Evolutionary conservation across 495 filamentous ascomycete genomes (phyloP), one percentile per base, ranked within the genome.

Genomic region (Aspergillus sparsus): DNA sequence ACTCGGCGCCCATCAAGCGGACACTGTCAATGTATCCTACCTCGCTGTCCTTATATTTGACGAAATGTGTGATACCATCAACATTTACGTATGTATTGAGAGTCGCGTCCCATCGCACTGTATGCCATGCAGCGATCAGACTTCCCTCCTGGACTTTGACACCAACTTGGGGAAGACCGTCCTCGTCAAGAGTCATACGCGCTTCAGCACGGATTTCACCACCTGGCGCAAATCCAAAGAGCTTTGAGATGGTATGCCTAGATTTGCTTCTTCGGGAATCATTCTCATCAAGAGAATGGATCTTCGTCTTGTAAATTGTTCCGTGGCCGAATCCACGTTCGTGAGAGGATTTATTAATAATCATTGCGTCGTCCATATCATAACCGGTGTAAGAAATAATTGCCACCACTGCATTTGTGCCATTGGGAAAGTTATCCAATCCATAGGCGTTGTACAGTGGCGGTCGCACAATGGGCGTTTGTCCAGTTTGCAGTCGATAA

Each of bases 351-450:
- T 98, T 98, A 80, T 97, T 97, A 68, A 98, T 82, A 65, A 98
- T 97, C 94, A 98, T 98, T 72, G 94, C 94, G 77, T 98, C 94
- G 79, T 98, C 94, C 94, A 98, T 98, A 81, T 98, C 94, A 71
- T 97, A 98, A 46, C 93, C 94, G 6, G 94, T 98, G 76, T 98
- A 98, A 5, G 94, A 96, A 58, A 98, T 96, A 69, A 98, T 96
- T 54, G 94, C 94, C 57, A 98, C 94, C 31, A 98, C 84, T 8
- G 93, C 92, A 71, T 98, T 98, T 66, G 84, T 92, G n/a, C 94
- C 94, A 69, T 98, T 97, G 53, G 94, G 94, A 74, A 96, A 98
- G 78, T 98, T 97, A 74, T 98, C 94, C 57, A 98, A 85, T 15
- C 93, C 94, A 68, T 98, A 98, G 37, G 91, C 90, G 67, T 96